Base-by-base conservation (phyloP, 2,329 filamentous ascomycete species). In the Graphium sp. region DNA sequence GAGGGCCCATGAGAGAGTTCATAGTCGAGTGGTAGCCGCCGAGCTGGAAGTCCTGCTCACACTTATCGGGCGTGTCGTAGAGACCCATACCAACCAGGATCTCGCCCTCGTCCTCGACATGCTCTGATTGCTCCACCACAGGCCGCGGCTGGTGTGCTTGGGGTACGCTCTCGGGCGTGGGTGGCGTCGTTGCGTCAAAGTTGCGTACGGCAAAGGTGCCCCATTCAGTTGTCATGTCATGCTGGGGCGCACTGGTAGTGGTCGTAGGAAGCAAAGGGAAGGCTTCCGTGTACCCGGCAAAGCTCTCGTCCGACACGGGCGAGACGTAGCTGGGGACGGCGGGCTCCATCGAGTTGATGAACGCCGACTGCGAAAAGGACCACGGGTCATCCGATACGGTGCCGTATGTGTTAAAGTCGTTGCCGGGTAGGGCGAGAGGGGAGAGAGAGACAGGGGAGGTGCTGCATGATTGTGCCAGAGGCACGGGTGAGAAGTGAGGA, bases 31-130 rank as follows among this genome's bases (percentile, higher is more conserved):
- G 47, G 50, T 71, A 61, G 51, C 66, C 59, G 48, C 69, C 53
- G 31, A 66, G 45, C 28, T 60, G 53, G 18, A 59, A 53, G 31
- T 66, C 62, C 13, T 55, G 50, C 6, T 59, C 49, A 23, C 49
- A 41, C 41, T 67, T 65, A 31, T 74, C 74, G 0, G 78, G 78
- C 5, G 67, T 56, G 41, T 83, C 80, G 47, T 89, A 89, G 0
- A 89, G 63, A 1, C 81, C 81, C 66, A 89, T 75, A 13, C 80
- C 80, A n/a, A 84, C 63, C 2, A 87, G 60, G 34, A 83, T 75
- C 41, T 84, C 78, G 21, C 71, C 75, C 10, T 65, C 56, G 25
- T 69, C 68, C 17, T 70, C 68, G 26, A 66, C 57, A 32, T 66
- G 63, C 26, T 71, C 62, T 8, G 60, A 47, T 18, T 60, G 46